These are phyloP conservation scores for Balakata baccata DNA, from an alignment of 345 rosid genomes.

Conservation along the genomic window DNA sequence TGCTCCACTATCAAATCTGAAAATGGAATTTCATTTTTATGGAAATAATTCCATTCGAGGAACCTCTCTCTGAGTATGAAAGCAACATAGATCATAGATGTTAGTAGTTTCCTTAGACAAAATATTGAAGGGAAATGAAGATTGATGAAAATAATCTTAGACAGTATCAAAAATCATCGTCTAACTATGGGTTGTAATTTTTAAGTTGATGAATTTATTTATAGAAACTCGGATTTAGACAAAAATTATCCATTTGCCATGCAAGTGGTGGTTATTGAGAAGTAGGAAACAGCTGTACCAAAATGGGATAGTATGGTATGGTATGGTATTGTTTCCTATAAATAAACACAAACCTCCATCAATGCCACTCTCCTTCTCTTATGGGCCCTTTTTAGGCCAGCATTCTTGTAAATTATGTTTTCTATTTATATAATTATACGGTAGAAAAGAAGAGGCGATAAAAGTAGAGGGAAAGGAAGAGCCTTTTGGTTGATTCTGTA, in stretches of 20 bases:
- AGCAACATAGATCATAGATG: no score
- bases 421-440: background rate
- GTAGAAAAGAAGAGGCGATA: background rate
- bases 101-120: no score
- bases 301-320: background rate
- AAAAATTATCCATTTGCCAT: no score
- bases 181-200: background rate
- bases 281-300: constrained; percentile 11
- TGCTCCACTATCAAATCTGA: no score
- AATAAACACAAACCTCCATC: background rate
- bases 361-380: background rate
- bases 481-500: constrained; percentile 27
- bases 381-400: background rate
- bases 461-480: background rate
- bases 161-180: background rate
- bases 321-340: background rate
- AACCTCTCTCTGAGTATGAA: no score
- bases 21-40: no score
- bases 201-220: no score
- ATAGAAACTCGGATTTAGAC: no score
- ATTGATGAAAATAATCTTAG: background rate
- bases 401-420: background rate
- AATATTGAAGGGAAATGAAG: background rate
- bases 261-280: background rate
- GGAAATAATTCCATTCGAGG: no score